These are phyloP conservation scores for Dendrobium catenatum DNA, from an alignment of 106 monocot species.

Conservation along the genomic window DNA sequence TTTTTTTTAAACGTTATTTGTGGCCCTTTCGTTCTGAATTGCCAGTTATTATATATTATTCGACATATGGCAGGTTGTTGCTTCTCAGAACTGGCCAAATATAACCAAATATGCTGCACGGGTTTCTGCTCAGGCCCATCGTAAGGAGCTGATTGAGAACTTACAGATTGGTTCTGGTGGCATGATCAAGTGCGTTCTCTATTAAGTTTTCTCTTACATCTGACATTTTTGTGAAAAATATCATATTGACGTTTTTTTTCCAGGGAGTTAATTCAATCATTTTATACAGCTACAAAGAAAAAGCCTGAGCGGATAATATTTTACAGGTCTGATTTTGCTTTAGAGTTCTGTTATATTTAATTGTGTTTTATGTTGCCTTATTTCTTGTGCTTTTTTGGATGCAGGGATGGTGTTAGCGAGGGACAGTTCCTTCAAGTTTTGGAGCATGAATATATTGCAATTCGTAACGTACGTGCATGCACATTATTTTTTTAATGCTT, in stretches of 20 bases:
- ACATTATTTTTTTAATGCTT: not conserved
- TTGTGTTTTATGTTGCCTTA: not conserved
- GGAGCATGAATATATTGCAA: conserved; percentile 6
- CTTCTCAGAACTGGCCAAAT: conserved; percentile 58
- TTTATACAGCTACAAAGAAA: conserved; percentile 42
- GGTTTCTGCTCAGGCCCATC: conserved; percentile 32
- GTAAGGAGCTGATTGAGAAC: conserved; percentile 37
- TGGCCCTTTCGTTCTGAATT: conserved; percentile 2
- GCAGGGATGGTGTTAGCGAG: conserved; percentile 64
- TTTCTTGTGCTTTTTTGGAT: not conserved
- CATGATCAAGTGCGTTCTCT: conserved; percentile 33
- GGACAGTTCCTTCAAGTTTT: conserved; percentile 63
- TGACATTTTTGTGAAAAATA: not conserved
- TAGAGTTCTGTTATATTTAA: not conserved
- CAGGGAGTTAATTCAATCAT: conserved; percentile 68
- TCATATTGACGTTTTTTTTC: not conserved
- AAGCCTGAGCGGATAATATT: conserved; percentile 54
- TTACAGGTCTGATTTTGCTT: conserved; percentile 43
- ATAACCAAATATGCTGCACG: conserved; percentile 47
- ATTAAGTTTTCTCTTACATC: not conserved
- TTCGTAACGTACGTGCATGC: conserved; percentile 21
- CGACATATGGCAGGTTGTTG: conserved; percentile 29
- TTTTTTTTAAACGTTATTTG: not conserved
- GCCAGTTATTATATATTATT: not conserved
- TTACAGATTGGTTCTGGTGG: conserved; percentile 17